Conservation (phyloP, 805 yeast genomes). For the Candida cerambycidarum region DNA sequence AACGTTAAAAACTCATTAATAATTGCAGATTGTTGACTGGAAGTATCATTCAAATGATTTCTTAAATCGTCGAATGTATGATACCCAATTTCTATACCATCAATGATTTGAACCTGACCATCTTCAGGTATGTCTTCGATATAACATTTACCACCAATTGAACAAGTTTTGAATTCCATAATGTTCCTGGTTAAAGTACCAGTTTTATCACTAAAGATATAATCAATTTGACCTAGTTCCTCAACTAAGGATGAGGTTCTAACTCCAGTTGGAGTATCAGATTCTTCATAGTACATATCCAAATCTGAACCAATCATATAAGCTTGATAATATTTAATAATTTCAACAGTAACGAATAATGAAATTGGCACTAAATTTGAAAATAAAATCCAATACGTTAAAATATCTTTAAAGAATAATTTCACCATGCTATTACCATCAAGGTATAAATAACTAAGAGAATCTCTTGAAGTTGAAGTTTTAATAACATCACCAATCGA, state of each 20-base stretch:
- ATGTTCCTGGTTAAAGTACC: conserved; percentile 95
- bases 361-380: conserved; percentile 98
- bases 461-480: conserved; percentile 50
- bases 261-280: conserved; percentile 93
- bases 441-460: conserved; percentile 63
- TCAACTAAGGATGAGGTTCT: conserved; percentile 95
- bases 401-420: conserved; percentile 78
- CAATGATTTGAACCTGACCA: conserved; percentile 62
- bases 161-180: conserved; percentile 93
- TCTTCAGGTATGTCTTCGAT: conserved; percentile 91
- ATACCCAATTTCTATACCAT: conserved; percentile 80
- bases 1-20: conserved; percentile 78
- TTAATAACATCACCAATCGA: conserved; percentile 85
- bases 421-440: conserved; percentile 67
- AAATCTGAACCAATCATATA: conserved; percentile 90
- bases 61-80: conserved; percentile 64
- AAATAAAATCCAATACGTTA: conserved; percentile 94
- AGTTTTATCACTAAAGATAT: conserved; percentile 94
- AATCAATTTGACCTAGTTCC: conserved; percentile 95
- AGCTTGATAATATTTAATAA: conserved; percentile 94
- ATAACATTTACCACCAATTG: conserved; percentile 90
- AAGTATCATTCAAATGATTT: conserved; percentile 40
- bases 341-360: conserved; percentile 91
- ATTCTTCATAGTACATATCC: conserved; percentile 83
- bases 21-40: conserved; percentile 44